phyloP scores from a whole-genome alignment of 2,329 filamentous ascomycete species.

The Nigrospora oryzae region DNA sequence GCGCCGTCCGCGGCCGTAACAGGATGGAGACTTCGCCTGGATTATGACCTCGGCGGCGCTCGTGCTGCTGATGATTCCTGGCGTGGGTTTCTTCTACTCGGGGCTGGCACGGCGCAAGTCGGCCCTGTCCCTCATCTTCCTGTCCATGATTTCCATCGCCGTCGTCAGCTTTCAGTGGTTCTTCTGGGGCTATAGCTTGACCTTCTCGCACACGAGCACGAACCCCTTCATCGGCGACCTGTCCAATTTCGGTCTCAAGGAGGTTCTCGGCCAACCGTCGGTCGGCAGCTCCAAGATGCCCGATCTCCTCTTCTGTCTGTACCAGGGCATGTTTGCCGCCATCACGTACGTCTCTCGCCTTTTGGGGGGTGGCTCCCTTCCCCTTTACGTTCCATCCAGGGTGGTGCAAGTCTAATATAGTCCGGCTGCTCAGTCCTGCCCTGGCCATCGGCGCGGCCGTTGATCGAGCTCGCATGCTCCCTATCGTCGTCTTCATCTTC shows the following conservation, averaged over 20 bases:
- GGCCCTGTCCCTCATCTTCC: slow-evolving; percentile 76
- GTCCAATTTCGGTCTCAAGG: slow-evolving; percentile 71
- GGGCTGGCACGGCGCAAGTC: slow-evolving; percentile 85
- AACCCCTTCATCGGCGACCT: slow-evolving; percentile 70
- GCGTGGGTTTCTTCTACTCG: slow-evolving; percentile 92
- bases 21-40: slow-evolving; percentile 80
- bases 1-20: not conserved
- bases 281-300: slow-evolving; percentile 65
- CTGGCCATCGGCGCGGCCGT: slow-evolving; percentile 52
- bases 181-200: slow-evolving; percentile 86
- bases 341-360: slow-evolving; percentile 60
- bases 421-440: slow-evolving; percentile 30
- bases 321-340: slow-evolving; percentile 82
- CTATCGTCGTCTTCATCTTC: slow-evolving; percentile 59
- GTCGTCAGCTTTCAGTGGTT: slow-evolving; percentile 89
- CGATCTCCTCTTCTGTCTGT: slow-evolving; percentile 76
- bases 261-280: slow-evolving; percentile 68
- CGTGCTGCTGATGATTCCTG: slow-evolving; percentile 87
- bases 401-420: not conserved
- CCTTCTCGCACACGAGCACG: slow-evolving; percentile 71
- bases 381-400: not conserved
- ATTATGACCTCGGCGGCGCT: slow-evolving; percentile 68
- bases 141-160: slow-evolving; percentile 72
- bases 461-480: slow-evolving; percentile 53
- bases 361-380: too few relatives aligned